Base-by-base conservation (phyloP, 2,329 filamentous ascomycete species). In the Pyricularia grisea region DNA sequence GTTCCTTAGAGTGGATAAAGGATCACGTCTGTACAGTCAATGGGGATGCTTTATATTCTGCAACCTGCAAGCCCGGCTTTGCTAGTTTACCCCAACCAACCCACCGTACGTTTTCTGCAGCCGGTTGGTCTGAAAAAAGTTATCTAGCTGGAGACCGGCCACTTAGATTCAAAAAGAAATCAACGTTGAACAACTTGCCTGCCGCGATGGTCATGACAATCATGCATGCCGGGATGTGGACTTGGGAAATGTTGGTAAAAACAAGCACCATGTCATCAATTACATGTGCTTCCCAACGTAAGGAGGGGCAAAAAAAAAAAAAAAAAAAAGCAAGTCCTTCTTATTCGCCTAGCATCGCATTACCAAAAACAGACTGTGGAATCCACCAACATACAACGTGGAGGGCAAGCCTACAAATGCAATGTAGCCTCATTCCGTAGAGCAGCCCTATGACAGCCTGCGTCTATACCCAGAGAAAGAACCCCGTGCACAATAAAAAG, bases 391-490 rank as follows among this genome's bases (percentile, higher is more conserved):
- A 61, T 7, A 61, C 25, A 7, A 61, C 58, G 14, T 61, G 58
- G 23, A 61, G 58, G 58, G 4, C 25, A 27, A 61, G 25, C 58
- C 58, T 61, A 61, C 58, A 55, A 23, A 61, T 61, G 23, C 58
- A 12, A 61, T 27, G 58, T 17, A 28, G 58, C 58, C 25, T 27
- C 58, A 27, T 61, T 28, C n/a, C 58, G 12, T 27, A 12, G 20
- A 61, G 58, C 58, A 61, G 23, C n/a, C 33, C 7, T 25, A 68
- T 36, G 65, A 31, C 23, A 66, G 33, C 33, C 65, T 66, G 65
- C 65, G 20, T 66, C 65, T 66, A 66, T 66, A 66, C 30, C 65
- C 65, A 66, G 65, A 66, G 65, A 66, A 61, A 61, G 25, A 61
- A 61, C 58, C 25, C 58, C n/a, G 55, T 25, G 23, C 58, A 61